Evolutionary conservation across 2,329 filamentous ascomycete genomes (phyloP).

Genomic region (Neopestalotiopsis sp.): DNA sequence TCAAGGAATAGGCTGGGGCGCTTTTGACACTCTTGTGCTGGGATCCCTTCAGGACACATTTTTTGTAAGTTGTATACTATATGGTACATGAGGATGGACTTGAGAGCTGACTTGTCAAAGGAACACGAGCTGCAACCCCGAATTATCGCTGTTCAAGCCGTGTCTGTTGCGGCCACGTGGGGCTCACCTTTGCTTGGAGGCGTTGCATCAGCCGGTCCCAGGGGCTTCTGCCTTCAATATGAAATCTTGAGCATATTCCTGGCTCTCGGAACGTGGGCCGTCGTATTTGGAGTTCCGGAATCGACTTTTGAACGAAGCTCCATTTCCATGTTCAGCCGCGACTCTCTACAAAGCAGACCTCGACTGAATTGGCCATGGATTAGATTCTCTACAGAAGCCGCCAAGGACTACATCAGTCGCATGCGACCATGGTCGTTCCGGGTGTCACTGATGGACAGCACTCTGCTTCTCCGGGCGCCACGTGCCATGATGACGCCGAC

Average conservation of each 20-base stretch:
- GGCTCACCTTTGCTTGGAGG: conserved; percentile 60
- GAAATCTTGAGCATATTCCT: conserved; percentile 56
- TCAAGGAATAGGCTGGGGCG: conserved; percentile 64
- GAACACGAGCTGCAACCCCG: conserved; percentile 57
- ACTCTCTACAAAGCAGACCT: conserved; percentile 24
- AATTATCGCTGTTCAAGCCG: conserved; percentile 49
- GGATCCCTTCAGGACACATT: conserved; percentile 61
- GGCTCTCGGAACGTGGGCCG: conserved; percentile 49
- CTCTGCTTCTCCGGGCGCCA: conserved; percentile 48
- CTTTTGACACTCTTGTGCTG: conserved; percentile 59
- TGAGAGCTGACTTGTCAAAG: conserved; percentile 39
- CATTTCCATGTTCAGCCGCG: conserved; percentile 24
- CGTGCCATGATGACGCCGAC: conserved; percentile 56
- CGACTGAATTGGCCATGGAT: conserved; percentile 24
- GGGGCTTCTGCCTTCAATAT: conserved; percentile 54
- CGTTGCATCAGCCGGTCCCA: conserved; percentile 44
- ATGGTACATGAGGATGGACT: neutral
- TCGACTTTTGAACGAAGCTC: conserved; percentile 54
- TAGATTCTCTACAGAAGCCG: conserved; percentile 37
- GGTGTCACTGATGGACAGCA: conserved; percentile 31
- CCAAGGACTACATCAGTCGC: conserved; percentile 42
- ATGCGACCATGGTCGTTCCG: conserved; percentile 46
- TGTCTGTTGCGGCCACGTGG: conserved; percentile 54
- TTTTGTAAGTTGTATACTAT: conserved; percentile 48
- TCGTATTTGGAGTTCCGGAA: conserved; percentile 56